These are phyloP conservation scores for Sporisorium graminicola DNA, from an alignment of 1,284 basidiomycete species.

Conservation along the genomic window DNA sequence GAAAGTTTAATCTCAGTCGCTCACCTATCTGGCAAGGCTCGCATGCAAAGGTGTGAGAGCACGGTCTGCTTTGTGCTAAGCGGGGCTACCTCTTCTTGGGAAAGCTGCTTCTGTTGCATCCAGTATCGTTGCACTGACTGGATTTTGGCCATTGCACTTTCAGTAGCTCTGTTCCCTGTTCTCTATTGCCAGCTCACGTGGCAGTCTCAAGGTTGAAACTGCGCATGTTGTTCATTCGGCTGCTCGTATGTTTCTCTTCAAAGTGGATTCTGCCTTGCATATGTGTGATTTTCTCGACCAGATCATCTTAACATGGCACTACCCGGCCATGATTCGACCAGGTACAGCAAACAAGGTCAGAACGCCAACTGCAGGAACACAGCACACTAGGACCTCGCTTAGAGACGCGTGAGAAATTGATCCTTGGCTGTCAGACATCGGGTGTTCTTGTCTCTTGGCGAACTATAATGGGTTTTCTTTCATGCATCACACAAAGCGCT, in stretches of 20 bases:
- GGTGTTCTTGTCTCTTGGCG: not conserved
- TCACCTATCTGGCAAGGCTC: not conserved
- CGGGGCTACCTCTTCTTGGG: slow-evolving; percentile 25
- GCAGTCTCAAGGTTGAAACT: too few species aligned
- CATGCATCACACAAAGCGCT: too few species aligned
- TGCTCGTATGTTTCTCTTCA: too few species aligned
- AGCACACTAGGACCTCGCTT: slow-evolving; percentile 3
- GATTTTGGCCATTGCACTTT: too few species aligned
- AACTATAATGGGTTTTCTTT: not conserved
- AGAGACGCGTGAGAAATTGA: slow-evolving; percentile 1
- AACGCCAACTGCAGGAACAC: slow-evolving; percentile 15
- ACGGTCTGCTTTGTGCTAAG: slow-evolving; percentile 22
- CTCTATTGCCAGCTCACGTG: not conserved
- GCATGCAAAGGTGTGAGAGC: not conserved
- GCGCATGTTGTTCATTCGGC: too few species aligned
- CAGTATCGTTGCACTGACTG: not conserved
- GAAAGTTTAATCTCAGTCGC: not conserved
- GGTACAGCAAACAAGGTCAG: not conserved
- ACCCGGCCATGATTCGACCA: not conserved
- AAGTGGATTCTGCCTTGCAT: too few species aligned
- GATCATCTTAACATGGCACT: not conserved
- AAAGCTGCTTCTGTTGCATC: slow-evolving; percentile 5
- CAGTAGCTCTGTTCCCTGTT: too few species aligned
- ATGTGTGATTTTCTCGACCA: too few species aligned
- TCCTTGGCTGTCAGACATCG: not conserved